These are phyloP conservation scores for Fusarium austroafricanum DNA, from an alignment of 2,329 filamentous ascomycete genomes.

Conservation along the genomic window DNA sequence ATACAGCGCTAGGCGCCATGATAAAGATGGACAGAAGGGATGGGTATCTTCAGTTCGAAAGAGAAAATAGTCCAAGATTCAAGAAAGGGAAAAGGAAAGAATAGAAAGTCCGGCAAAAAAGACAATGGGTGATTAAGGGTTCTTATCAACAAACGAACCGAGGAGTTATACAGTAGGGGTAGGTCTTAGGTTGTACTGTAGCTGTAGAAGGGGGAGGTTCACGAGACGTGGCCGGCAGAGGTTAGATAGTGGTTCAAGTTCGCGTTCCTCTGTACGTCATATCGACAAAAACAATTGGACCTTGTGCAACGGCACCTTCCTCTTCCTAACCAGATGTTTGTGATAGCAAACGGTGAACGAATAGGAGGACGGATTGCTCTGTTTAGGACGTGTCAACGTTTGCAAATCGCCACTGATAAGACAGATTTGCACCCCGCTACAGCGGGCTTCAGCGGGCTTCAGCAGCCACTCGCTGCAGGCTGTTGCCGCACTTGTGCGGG, in stretches of 20 bases:
- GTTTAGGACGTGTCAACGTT: conserved; percentile 22
- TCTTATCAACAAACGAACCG: conserved; percentile 39
- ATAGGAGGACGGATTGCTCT: conserved; percentile 22
- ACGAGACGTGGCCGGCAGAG: conserved; percentile 32
- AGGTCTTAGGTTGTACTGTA: not conserved
- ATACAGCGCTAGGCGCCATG: conserved; percentile 69
- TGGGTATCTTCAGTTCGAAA: not conserved
- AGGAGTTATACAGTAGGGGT: conserved; percentile 20
- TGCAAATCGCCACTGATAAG: conserved; percentile 44
- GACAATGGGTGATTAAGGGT: conserved; percentile 14
- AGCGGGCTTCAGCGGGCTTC: not conserved
- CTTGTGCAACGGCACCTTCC: conserved; percentile 35
- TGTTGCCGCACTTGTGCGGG: conserved; percentile 23
- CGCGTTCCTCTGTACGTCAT: conserved; percentile 30
- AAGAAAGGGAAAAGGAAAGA: not conserved
- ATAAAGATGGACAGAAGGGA: not conserved
- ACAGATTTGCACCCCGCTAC: conserved; percentile 37
- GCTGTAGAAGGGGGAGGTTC: conserved; percentile 13
- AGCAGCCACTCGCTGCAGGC: conserved; percentile 11
- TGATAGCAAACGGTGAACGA: conserved; percentile 25
- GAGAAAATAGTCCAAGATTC: not conserved
- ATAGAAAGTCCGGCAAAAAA: conserved; percentile 1
- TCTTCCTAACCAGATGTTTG: conserved; percentile 24
- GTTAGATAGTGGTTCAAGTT: conserved; percentile 40
- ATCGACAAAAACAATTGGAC: conserved; percentile 23